These are phyloP conservation scores for Pleurotus platypus DNA, from an alignment of 768 basidiomycete genomes.

Conservation along the genomic window DNA sequence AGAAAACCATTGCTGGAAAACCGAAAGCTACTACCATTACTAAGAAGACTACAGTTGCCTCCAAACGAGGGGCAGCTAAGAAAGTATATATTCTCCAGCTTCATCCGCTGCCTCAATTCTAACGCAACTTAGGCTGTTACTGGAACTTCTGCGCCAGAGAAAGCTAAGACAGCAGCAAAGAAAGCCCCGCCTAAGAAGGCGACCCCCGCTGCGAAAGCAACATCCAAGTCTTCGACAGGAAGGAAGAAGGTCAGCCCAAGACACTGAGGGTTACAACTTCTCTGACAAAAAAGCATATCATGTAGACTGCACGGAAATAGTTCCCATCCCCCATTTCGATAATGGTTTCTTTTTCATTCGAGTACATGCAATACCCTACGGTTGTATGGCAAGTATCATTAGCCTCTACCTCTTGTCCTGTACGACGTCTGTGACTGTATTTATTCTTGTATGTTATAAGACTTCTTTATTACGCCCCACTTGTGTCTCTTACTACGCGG, in stretches of 20 bases:
- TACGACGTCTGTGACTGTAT: too few species aligned
- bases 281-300: too few species aligned
- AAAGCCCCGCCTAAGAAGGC: constrained; percentile 30
- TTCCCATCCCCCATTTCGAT: too few species aligned
- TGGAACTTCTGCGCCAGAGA: constrained; percentile 36
- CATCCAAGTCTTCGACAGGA: constrained; percentile 14
- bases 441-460: too few species aligned
- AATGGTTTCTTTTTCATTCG: too few species aligned
- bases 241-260: not conserved
- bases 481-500: too few species aligned
- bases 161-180: constrained; percentile 40
- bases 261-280: too few species aligned
- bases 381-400: too few species aligned
- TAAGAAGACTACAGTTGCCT: constrained; percentile 33
- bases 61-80: constrained; percentile 36
- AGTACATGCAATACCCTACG: too few species aligned
- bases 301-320: too few species aligned
- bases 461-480: too few species aligned
- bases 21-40: constrained; percentile 28
- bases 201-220: constrained; percentile 23
- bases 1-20: constrained; percentile 34
- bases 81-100: constrained; percentile 24
- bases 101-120: not conserved
- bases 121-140: constrained; percentile 28
- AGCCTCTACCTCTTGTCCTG: too few species aligned